These are phyloP conservation scores for Sugiyamaella neomexicana DNA, from an alignment of 1,139 yeast genomes.

Conservation along the genomic window DNA sequence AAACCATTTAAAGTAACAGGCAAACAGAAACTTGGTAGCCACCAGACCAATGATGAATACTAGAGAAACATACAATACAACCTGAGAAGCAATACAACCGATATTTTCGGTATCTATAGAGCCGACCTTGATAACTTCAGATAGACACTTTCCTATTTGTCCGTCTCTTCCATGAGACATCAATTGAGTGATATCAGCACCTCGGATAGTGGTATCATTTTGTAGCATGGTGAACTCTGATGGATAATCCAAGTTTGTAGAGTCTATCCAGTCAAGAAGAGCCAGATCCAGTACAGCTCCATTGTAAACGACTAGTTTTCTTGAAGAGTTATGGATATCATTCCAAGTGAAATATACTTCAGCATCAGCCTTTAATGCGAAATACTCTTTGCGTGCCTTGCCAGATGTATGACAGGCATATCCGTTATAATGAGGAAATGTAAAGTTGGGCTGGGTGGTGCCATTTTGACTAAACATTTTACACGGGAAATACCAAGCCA, in stretches of 20 bases:
- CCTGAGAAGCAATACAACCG: slow-evolving; percentile 92
- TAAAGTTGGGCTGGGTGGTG: slow-evolving; percentile 59
- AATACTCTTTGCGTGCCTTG: slow-evolving; percentile 67
- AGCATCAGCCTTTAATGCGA: slow-evolving; percentile 59
- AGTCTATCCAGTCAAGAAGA: slow-evolving; percentile 69
- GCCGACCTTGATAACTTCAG: slow-evolving; percentile 89
- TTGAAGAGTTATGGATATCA: slow-evolving; percentile 65
- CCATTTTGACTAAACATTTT: slow-evolving; percentile 69
- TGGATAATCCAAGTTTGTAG: slow-evolving; percentile 72
- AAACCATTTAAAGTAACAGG: slow-evolving; percentile 86
- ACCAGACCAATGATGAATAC: slow-evolving; percentile 84
- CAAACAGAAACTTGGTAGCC: slow-evolving; percentile 71
- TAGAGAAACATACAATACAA: slow-evolving; percentile 77
- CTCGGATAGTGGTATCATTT: slow-evolving; percentile 56
- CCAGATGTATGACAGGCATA: slow-evolving; percentile 89
- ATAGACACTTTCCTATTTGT: slow-evolving; percentile 73
- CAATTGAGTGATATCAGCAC: slow-evolving; percentile 78
- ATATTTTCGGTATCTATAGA: slow-evolving; percentile 83
- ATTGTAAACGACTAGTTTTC: slow-evolving; percentile 81
- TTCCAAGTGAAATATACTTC: slow-evolving; percentile 92
- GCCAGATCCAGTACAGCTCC: slow-evolving; percentile 85
- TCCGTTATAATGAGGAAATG: slow-evolving; percentile 57
- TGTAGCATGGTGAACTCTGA: slow-evolving; percentile 62
- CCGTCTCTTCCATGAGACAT: slow-evolving; percentile 70
- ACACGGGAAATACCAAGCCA: slow-evolving; percentile 98